Evolutionary conservation across 2,329 filamentous ascomycete genomes (phyloP).

Genomic region (Pseudogymnoascus sp.): DNA sequence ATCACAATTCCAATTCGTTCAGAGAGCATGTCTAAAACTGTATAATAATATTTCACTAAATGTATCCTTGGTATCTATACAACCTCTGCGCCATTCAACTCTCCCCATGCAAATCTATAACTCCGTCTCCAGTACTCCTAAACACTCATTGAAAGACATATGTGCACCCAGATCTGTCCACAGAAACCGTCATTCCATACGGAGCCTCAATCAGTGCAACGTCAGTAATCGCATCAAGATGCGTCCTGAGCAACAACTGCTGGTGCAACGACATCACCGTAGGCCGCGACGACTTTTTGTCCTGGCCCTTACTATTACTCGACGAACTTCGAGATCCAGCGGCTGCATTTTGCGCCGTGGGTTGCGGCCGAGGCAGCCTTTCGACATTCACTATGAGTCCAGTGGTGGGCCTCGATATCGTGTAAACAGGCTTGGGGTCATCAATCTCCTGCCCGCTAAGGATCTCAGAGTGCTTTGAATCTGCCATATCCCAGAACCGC

Average conservation of each 20-base stretch:
- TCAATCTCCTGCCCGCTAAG: constrained; percentile 71
- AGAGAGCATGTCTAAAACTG: background rate
- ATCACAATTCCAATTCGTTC: background rate
- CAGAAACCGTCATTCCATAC: constrained; percentile 88
- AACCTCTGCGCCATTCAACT: constrained; percentile 5
- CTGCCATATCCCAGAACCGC: constrained; percentile 84
- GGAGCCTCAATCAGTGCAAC: constrained; percentile 82
- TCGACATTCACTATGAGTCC: constrained; percentile 63
- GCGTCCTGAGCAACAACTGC: constrained; percentile 75
- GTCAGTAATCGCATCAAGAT: constrained; percentile 83
- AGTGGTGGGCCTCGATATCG: constrained; percentile 54
- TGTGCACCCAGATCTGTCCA: constrained; percentile 80
- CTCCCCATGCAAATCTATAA: background rate
- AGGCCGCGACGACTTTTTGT: constrained; percentile 55
- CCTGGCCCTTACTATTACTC: constrained; percentile 21
- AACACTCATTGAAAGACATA: constrained; percentile 58
- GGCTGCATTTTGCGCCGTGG: constrained; percentile 27
- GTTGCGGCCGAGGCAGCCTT: constrained; percentile 25
- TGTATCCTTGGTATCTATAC: constrained; percentile 9
- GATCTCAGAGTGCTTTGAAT: constrained; percentile 69
- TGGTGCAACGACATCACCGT: constrained; percentile 86
- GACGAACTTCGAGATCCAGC: constrained; percentile 24
- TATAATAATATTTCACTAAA: constrained; percentile 1
- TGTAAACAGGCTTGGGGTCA: constrained; percentile 68
- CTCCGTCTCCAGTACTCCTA: background rate